Percentiles rank a stretch among this genome's conserved stretches.
Conservation (phyloP, 257 asterid genomes). For the Anisodus tanguticus region DNA sequence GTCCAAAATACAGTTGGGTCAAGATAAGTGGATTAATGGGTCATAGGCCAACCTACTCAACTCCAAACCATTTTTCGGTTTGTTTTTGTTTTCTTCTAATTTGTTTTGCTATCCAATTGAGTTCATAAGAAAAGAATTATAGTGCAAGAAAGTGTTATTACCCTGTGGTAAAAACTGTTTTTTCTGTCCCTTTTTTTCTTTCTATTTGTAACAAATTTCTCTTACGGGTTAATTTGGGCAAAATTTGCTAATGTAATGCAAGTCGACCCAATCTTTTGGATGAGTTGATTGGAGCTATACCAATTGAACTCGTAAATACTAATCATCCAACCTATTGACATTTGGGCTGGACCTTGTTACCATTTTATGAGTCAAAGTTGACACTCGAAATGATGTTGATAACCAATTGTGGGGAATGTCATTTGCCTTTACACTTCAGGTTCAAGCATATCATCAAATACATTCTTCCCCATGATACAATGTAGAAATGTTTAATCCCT, state of each 20-base stretch:
- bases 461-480: neutral
- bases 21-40: no score
- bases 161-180: neutral
- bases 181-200: no score
- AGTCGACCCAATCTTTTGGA: neutral
- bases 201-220: neutral
- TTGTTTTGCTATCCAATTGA: neutral
- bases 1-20: neutral
- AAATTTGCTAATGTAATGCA: neutral
- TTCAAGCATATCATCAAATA: neutral
- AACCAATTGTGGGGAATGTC: neutral
- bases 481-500: conserved; percentile 16
- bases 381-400: neutral
- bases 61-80: neutral
- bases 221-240: neutral
- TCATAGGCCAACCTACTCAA: conserved; percentile 1
- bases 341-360: neutral
- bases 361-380: neutral
- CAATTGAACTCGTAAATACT: neutral
- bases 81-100: neutral
- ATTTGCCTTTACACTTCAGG: neutral
- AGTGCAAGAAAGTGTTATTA: neutral
- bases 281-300: neutral
- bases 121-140: neutral
- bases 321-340: conserved; percentile 13